Base-by-base conservation (phyloP, 2,329 filamentous ascomycete genomes). In the Cercospora citrullina region DNA sequence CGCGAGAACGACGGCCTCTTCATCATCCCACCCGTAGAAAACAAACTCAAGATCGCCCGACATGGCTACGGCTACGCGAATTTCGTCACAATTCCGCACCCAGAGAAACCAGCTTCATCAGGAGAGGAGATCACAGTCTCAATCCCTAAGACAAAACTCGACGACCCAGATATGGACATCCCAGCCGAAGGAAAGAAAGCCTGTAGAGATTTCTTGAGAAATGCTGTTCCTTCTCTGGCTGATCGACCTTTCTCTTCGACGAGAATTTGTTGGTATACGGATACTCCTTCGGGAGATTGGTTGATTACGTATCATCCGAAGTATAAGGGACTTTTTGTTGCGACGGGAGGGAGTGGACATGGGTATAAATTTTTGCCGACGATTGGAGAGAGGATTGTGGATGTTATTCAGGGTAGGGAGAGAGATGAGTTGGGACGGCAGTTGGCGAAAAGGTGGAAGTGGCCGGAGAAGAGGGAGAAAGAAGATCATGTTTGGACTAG, bases 1-100 rank as follows among this genome's bases (percentile, higher is more conserved):
- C 92, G 93, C 80, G 83, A 94, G 72, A 87, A 84, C 60, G 87
- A 85, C 1, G 91, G 91, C 8, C 84, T 91, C 68, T 94, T 93
- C 82, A 84, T 91, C 77, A 91, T 94, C 70, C 90, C 91, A 4
- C 91, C 92, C 0, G 80, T 77, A 1, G 73, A 78, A 26, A 74
- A 77, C 28, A 69, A 79, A 6, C 77, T 85, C 57, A 86, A 86
- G 74, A 75, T 85, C 48, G 84, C 83, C 5, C 77, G 83, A n/a
- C 83, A 85, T 70, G 75, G 73, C 69, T 82, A 84, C 72, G 84
- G 84, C 64, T 85, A 85, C 72, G 75, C 77, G 14, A 85, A 85
- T 71, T 81, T 81, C 0, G 78, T 76, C 28, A 79, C 72, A 3
- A 83, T 85, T 66, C 79, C 81, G 10, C 79, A 85, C 69, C 83